Base-by-base conservation (phyloP, 1,284 basidiomycete species). In the Amylostereum areolatum region DNA sequence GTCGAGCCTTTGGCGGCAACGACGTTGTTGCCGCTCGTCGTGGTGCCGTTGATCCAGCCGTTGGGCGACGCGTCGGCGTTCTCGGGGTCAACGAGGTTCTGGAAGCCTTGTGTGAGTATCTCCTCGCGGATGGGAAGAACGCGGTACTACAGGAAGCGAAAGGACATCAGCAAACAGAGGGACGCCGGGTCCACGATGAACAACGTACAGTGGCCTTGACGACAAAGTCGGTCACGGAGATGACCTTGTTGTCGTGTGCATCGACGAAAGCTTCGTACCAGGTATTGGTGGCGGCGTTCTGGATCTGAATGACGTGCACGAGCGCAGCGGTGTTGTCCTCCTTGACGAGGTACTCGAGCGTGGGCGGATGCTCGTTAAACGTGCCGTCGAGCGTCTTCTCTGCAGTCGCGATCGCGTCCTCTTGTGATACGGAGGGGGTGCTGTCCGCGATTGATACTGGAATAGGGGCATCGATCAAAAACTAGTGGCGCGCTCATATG, bases 241-340 rank as follows among this genome's bases (percentile, higher is more conserved):
- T 58, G 32, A 84, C 62, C 43, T 80, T 72, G 28, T 77, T 78
- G 28, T 70, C 66, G 54, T 77, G 72, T 4, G 79, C 78, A 54
- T 83, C 80, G 43, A 83, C 74, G 58, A 78, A 81, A 1, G 80
- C 81, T 64, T 85, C 80, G 58, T 77, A 74, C 81, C 80, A 85
- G 30, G 73, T 71, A 44, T 76, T 73, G 29, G 70, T 64, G 55
- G 65, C 66, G 25, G 73, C 72, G 52, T 78, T 78, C 60, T 77
- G 75, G 48, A 83, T 72, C 61, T 80, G 77, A 34, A 79, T 59
- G 32, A 81, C 79, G 56, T 80, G 74, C 1, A 73, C 72, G 44
- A 78, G 72, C 37, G 73, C 71, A 43, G 75, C 70, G 12, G 72
- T 71, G 11, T 74, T 73, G 52, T 77, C 73, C 25, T 68, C 64